Evolutionary conservation across 768 basidiomycete genomes (phyloP).

Genomic region (Lactarius deliciosus): DNA sequence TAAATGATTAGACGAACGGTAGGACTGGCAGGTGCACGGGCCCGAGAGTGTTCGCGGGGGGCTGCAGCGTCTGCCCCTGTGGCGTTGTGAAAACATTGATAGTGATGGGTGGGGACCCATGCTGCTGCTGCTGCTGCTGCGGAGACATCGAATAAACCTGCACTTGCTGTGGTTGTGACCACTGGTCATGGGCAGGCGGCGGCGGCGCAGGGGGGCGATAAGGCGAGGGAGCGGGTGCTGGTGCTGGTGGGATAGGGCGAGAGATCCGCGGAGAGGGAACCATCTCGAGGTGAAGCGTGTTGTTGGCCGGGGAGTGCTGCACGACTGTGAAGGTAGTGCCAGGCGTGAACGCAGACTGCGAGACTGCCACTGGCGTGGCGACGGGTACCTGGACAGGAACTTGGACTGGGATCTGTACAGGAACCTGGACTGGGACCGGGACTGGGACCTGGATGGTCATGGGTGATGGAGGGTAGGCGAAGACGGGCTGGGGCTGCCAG

Average conservation of each 20-base stretch:
- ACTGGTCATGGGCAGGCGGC: not conserved
- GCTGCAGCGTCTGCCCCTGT: too few relatives aligned
- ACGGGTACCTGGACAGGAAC: not conserved
- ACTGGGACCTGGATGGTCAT: not conserved
- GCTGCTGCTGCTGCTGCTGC: not conserved
- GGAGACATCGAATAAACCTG: too few relatives aligned
- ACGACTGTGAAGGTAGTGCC: not conserved
- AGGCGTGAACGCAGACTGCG: not conserved
- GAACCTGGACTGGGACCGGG: not conserved
- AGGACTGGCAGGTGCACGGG: too few relatives aligned
- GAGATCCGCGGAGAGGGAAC: too few relatives aligned
- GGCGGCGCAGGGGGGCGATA: not conserved
- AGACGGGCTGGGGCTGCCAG: conserved; percentile 5
- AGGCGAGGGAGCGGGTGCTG: not conserved
- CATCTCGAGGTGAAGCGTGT: not conserved
- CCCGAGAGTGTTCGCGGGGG: too few relatives aligned
- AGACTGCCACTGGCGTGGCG: conserved; percentile 1
- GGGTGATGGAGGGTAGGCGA: not conserved
- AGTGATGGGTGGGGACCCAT: not conserved
- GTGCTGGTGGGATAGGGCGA: too few relatives aligned
- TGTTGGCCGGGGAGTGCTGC: not conserved
- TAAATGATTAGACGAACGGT: too few relatives aligned
- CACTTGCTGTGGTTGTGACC: not conserved
- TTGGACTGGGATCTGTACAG: too few relatives aligned
- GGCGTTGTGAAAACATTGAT: not conserved